These are phyloP conservation scores for Aspergillus alliaceus DNA, from an alignment of 2,329 filamentous ascomycete species.

Conservation along the genomic window DNA sequence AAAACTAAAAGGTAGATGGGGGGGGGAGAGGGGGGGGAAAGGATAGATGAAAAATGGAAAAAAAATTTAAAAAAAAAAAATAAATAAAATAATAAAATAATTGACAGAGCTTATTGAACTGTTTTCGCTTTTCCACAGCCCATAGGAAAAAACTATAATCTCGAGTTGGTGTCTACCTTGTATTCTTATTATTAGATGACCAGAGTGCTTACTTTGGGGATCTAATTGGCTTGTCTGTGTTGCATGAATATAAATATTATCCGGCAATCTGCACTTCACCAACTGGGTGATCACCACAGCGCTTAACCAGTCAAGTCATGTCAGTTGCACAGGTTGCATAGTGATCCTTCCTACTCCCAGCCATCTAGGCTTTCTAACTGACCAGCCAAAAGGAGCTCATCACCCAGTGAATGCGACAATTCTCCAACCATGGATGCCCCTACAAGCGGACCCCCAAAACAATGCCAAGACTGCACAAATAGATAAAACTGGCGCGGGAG, in stretches of 20 bases:
- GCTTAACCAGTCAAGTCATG: neutral
- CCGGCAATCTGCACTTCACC: neutral
- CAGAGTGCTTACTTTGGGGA: neutral
- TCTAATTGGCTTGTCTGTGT: neutral
- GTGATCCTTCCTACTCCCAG: neutral
- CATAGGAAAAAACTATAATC: neutral
- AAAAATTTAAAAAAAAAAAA: neutral
- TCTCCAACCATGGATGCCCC: neutral
- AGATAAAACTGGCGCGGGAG: constrained; percentile 37
- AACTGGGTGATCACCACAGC: neutral
- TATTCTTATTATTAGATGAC: neutral
- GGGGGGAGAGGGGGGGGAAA: no score
- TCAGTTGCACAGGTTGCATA: neutral
- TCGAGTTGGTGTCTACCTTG: neutral
- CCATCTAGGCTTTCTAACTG: neutral
- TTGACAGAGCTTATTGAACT: neutral
- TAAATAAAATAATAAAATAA: neutral
- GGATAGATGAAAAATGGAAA: no score
- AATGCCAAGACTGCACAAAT: constrained; percentile 26
- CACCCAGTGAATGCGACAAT: neutral
- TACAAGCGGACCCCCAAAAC: constrained; percentile 12
- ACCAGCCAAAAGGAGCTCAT: neutral
- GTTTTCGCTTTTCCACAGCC: neutral
- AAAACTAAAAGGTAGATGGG: no score
- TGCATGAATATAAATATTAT: neutral